phyloP scores from a whole-genome alignment of 192 early-diverging fungal species.

The Coemansia sp. region DNA sequence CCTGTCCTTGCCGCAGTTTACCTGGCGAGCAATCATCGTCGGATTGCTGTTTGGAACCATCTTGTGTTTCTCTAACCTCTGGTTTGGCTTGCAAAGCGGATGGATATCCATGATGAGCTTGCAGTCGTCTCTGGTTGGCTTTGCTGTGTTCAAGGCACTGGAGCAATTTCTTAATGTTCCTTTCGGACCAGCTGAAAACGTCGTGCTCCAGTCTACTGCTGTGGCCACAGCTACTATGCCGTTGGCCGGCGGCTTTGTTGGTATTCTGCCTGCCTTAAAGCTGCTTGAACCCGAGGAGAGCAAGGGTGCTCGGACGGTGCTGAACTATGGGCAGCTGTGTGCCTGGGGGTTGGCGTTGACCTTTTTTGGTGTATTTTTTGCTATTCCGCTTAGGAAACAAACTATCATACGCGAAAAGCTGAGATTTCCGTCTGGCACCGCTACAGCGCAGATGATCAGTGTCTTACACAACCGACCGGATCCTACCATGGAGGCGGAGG shows the following conservation, averaged over 20 bases:
- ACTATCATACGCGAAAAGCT: conserved; percentile 80
- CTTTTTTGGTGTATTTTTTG: conserved; percentile 92
- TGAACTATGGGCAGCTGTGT: conserved; percentile 57
- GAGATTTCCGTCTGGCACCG: conserved; percentile 80
- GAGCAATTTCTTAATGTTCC: conserved; percentile 45
- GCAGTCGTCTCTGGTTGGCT: conserved; percentile 69
- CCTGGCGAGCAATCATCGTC: conserved; percentile 52
- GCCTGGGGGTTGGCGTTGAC: conserved; percentile 74
- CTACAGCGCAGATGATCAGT: conserved; percentile 80
- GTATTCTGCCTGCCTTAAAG: conserved; percentile 77
- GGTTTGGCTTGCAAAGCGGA: conserved; percentile 80
- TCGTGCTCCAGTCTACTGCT: conserved; percentile 76
- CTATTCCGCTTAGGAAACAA: conserved; percentile 70
- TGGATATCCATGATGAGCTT: conserved; percentile 80
- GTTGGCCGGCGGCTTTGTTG: conserved; percentile 73
- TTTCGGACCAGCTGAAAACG: conserved; percentile 81
- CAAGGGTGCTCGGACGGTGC: conserved; percentile 49
- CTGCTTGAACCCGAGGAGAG: conserved; percentile 60
- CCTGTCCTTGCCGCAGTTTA: conserved; percentile 38
- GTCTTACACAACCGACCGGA: conserved; percentile 62
- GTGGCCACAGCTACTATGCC: conserved; percentile 87
- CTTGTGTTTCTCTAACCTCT: conserved; percentile 83
- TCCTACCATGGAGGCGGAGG: conserved; percentile 36
- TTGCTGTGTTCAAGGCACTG: conserved; percentile 70
- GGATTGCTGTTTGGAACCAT: conserved; percentile 66